Conservation (phyloP, 495 filamentous ascomycete species). For the Durotheca rogersii region DNA sequence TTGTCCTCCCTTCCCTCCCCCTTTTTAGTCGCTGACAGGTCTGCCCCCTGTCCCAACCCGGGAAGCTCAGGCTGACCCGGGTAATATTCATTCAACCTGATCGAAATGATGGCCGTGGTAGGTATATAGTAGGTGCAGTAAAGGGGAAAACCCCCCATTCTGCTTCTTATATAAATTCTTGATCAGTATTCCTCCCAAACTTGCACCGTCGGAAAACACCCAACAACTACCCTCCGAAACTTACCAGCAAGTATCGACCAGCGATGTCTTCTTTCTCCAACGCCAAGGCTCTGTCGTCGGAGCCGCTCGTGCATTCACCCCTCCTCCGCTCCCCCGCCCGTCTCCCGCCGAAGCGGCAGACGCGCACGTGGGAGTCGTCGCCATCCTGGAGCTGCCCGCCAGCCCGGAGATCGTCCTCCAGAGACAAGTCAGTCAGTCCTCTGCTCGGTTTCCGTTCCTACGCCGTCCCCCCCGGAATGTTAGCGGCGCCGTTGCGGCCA, state of each 20-base stretch:
- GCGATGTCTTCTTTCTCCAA: constrained; percentile 38
- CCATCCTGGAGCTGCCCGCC: constrained; percentile 72
- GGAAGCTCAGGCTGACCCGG: not conserved
- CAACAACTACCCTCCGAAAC: not conserved
- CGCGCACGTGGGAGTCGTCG: constrained; percentile 81
- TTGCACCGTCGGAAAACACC: no score
- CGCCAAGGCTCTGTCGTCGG: constrained; percentile 51
- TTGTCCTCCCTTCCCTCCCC: no score
- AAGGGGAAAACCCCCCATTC: no score
- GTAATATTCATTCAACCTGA: not conserved
- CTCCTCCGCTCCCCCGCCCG: not conserved
- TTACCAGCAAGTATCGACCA: not conserved
- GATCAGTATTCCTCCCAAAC: no score
- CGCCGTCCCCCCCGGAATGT: not conserved
- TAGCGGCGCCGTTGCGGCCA: no score
- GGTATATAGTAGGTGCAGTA: no score
- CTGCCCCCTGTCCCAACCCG: not conserved
- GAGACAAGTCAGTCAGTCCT: no score
- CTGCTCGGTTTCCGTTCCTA: not conserved
- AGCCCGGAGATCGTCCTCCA: constrained; percentile 78
- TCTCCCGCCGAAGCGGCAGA: constrained; percentile 56
- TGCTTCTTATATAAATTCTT: no score
- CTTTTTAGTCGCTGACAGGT: not conserved
- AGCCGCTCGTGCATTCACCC: constrained; percentile 39
- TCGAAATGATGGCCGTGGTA: no score